Percentiles rank a stretch among this genome's conserved stretches.
phyloP scores from a whole-genome alignment of 2,329 filamentous ascomycete genomes.

The Aspergillus niger region DNA sequence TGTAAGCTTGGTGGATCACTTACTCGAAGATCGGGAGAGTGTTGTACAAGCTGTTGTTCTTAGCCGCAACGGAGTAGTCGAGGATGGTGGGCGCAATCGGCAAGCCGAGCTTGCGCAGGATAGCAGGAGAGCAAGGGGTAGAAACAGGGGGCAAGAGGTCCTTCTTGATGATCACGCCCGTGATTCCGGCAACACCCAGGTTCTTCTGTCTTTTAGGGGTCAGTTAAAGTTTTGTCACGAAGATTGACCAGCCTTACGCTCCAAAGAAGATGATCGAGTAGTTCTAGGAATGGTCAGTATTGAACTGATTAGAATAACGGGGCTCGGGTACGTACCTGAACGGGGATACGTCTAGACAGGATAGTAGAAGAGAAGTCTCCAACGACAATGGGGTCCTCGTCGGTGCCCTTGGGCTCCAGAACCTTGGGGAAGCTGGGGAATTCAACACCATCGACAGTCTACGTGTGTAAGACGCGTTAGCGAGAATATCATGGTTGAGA shows the following conservation, averaged over 20 bases:
- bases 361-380: constrained; percentile 97
- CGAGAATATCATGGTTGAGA: not conserved
- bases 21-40: constrained; percentile 80
- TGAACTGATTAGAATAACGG: not conserved
- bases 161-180: constrained; percentile 83
- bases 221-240: constrained; percentile 9
- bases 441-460: constrained; percentile 74
- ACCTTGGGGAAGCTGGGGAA: constrained; percentile 72
- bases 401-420: constrained; percentile 56
- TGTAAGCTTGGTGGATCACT: not conserved
- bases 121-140: constrained; percentile 64
- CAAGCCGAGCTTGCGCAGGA: constrained; percentile 70
- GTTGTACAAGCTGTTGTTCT: constrained; percentile 96
- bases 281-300: constrained; percentile 14
- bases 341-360: constrained; percentile 62
- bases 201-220: constrained; percentile 72
- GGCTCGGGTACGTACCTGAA: constrained; percentile 14
- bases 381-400: constrained; percentile 72
- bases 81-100: constrained; percentile 67
- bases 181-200: constrained; percentile 80
- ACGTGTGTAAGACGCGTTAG: not conserved
- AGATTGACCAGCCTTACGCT: constrained; percentile 14
- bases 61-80: constrained; percentile 79
- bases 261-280: constrained; percentile 83
- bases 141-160: constrained; percentile 69